Evolutionary conservation across 2,329 filamentous ascomycete genomes (phyloP).

Genomic region (Colletotrichum liriopes): DNA sequence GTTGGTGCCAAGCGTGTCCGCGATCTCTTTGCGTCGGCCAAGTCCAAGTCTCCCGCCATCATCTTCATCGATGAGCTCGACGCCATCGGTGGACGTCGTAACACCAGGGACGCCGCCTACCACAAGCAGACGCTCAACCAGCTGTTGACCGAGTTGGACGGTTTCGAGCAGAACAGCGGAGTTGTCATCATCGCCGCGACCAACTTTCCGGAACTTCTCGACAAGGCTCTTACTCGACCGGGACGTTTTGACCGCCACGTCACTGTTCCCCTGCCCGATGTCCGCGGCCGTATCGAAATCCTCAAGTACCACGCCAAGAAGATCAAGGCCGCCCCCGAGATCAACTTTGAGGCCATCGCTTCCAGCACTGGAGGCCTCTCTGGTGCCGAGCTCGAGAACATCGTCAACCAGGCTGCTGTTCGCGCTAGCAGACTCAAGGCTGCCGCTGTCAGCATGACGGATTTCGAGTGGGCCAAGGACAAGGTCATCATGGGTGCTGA

Average conservation of each 20-base stretch:
- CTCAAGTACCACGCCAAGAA: constrained; percentile 95
- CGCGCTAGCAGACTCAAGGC: constrained; percentile 92
- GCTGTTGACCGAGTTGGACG: constrained; percentile 95
- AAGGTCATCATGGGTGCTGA: constrained; percentile 98
- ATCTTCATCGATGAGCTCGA: constrained; percentile 96
- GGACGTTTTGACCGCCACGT: constrained; percentile 97
- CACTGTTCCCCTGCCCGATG: constrained; percentile 89
- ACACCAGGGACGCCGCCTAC: constrained; percentile 93
- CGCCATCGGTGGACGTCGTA: constrained; percentile 94
- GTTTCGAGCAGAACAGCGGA: constrained; percentile 94
- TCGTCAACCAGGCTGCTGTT: constrained; percentile 96
- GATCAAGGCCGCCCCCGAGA: constrained; percentile 84
- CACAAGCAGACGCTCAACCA: constrained; percentile 98
- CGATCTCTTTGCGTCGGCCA: constrained; percentile 89
- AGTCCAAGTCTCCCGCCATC: constrained; percentile 89
- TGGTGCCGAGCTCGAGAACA: constrained; percentile 95
- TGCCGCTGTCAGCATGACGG: constrained; percentile 79
- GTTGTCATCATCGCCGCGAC: constrained; percentile 97
- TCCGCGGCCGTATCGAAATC: constrained; percentile 92
- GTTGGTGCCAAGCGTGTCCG: constrained; percentile 97
- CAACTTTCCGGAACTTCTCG: constrained; percentile 94
- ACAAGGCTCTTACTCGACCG: constrained; percentile 96
- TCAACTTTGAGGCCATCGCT: constrained; percentile 88
- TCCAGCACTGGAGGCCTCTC: constrained; percentile 92
- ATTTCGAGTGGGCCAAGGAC: constrained; percentile 98